Evolutionary conservation across 2,329 filamentous ascomycete species (phyloP), one percentile per base, ranked within the genome.

Genomic region (Penicillium digitatum): DNA sequence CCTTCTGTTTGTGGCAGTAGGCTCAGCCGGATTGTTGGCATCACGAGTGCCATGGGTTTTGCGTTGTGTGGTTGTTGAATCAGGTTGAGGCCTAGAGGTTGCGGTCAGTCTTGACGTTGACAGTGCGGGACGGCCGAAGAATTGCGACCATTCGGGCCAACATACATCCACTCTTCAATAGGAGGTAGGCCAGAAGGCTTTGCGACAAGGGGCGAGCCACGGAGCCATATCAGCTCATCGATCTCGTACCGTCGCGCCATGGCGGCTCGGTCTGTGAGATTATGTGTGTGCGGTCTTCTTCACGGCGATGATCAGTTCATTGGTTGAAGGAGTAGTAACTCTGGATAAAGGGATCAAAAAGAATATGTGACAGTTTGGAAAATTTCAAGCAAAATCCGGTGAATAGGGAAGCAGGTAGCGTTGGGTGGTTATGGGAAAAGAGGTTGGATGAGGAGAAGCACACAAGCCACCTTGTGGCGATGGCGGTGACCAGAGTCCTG

Each of bases 101-200:
- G 46, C 50, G 49, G 55, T 69, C 52, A 68, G 67, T 58, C 52
- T 62, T 55, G 45, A 55, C 12, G 20, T 26, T 46, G 51, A 47
- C 34, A 47, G 49, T 50, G 45, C 20, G 53, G 52, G 58, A 45
- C 42, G 32, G 37, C 45, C 26, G 26, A 37, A 53, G 62, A 53
- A 50, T 34, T 46, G 32, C 39, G 22, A 50, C 16, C 14, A 24
- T 38, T 58, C 52, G 61, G n/a, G 22, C 4, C 54, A 27, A 59
- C 83, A 70, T 80, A 95, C 90, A 96, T 95, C 92, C 92, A 97
- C 79, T 95, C 90, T 77, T 95, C 90, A 60, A 87, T 83, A 26
- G 90, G 88, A 62, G 91, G 92, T 43, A 96, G 81, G 61, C 81
- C 83, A 60, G 87, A 79, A 44, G 93, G 93, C 75, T 89, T 95